Evolutionary conservation across 2,329 filamentous ascomycete genomes (phyloP), one percentile per base, ranked within the genome.

Genomic region (Aspergillus sp.): DNA sequence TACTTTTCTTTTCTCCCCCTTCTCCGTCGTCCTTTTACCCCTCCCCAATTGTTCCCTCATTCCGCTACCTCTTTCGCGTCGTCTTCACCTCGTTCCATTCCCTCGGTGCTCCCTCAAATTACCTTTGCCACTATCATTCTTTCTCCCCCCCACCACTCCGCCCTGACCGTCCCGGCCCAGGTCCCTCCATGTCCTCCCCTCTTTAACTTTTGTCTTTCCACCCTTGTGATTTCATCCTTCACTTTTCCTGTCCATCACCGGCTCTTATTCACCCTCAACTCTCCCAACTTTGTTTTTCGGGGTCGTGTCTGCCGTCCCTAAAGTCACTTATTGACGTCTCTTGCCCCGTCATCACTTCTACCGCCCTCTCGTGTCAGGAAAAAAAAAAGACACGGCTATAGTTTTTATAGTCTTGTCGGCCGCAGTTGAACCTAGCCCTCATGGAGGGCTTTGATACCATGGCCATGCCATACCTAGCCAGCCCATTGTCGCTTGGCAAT

Each of bases 401-500:
- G 4, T 49, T 50, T 18, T 9, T 54, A 39, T 53, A 32, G 31
- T 50, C 20, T 31, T 58, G 52, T 49, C 49, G 20, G 31, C 32
- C 45, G 12, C 49, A 42, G 31, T 53, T 39, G 54, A 12, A 52
- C 26, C 24, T 31, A 16, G 49, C 67, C 61, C 60, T 67, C 66
- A 81, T 81, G 79, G 84, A 86, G 69, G 80, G 82, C 73, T 86
- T 84, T 75, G 84, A 86, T 72, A 83, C 82, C 65, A 82, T 84
- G 75, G 80, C 82, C 72, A 86, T 87, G 85, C 83, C 84, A n/a
- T 88, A 87, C 69, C 75, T 87, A 74, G 80, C 82, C 57, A 82
- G 81, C 65, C 82, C 84, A 63, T 78, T 87, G 71, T 80, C 82
- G 57, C 80, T 86, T 62, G 78, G 82, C 52, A 80, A 82, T 71